Evolutionary conservation across 768 basidiomycete species (phyloP), one percentile per base, ranked within the genome.

Genomic region (Xerocomellus intermedius): DNA sequence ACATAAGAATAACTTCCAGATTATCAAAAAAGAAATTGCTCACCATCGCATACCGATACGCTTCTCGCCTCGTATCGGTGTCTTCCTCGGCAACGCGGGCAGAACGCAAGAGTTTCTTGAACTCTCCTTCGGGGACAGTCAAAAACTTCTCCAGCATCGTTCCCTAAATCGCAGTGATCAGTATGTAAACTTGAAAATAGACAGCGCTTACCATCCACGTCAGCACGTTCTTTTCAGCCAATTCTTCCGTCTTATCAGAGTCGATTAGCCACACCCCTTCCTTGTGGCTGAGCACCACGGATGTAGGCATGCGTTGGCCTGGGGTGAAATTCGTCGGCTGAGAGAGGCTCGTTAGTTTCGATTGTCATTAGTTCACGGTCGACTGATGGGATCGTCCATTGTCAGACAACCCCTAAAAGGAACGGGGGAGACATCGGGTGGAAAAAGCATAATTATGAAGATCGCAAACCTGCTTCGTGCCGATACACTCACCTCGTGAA

Each of bases 121-220:
- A 94, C 37, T 91, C 82, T 17, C 75, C 73, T 6, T 80, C 74
- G 0, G 84, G 65, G 48, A 81, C 74, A 0, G 94, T 98, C 50
- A 99, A 67, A 64, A 90, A 87, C 64, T 90, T 94, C 69, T 99
- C 96, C 22, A 98, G 73, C 53, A 98, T 78, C 2, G 86, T 87
- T 4, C 96, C 96, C 92, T 96, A 60, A 13, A 39, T 37, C 4
- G n/a, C 8, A 8, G 2, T 16, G 19, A 17, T 50, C 17, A 35
- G 16, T 21, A 41, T 32, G n/a, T 22, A 14, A 26, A 21, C 19
- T 16, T 21, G 8, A 8, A 12, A n/a, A 26, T 12, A 32, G 19
- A 22, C 3, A 69, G 1, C 5, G 9, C 81, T 47, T 46, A 87
- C 88, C 81, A 92, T 77, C 83, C 86, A 89, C 0, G 82, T 80